Percentiles rank a stretch among this genome's conserved stretches.
These are phyloP conservation scores for Melanomma pulvis-pyrius DNA, from an alignment of 495 filamentous ascomycete species.

Conservation along the genomic window DNA sequence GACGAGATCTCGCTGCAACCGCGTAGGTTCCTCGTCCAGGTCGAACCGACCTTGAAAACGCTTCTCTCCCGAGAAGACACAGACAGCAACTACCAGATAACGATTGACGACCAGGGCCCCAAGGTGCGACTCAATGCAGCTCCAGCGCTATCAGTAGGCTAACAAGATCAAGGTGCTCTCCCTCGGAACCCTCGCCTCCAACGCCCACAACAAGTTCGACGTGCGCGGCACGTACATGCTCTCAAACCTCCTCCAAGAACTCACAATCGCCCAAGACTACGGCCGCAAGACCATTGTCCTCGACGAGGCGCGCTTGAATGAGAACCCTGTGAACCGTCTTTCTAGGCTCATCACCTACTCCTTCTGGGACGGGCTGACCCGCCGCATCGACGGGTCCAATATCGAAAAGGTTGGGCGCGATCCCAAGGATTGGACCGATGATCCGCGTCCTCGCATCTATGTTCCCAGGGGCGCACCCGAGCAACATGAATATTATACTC, in stretches of 20 bases:
- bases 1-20: slow-evolving; percentile 56
- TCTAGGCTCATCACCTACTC: slow-evolving; percentile 80
- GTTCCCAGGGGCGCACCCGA: slow-evolving; percentile 81
- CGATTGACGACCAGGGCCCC: slow-evolving; percentile 90
- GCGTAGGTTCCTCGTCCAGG: slow-evolving; percentile 75
- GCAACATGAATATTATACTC: slow-evolving; percentile 84
- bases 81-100: slow-evolving; percentile 90
- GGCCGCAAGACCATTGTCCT: slow-evolving; percentile 83
- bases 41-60: slow-evolving; percentile 71
- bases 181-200: slow-evolving; percentile 82
- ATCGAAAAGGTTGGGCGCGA: slow-evolving; percentile 84
- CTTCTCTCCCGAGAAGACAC: slow-evolving; percentile 84
- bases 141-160: neutral
- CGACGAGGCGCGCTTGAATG: slow-evolving; percentile 82
- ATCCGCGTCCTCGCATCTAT: slow-evolving; percentile 90
- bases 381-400: slow-evolving; percentile 83
- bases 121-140: slow-evolving; percentile 64
- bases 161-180: slow-evolving; percentile 61
- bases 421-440: slow-evolving; percentile 86
- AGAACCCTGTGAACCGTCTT: slow-evolving; percentile 88
- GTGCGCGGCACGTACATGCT: slow-evolving; percentile 94
- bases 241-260: slow-evolving; percentile 90
- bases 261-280: slow-evolving; percentile 84
- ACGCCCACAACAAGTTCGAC: slow-evolving; percentile 79
- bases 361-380: slow-evolving; percentile 88